Base-by-base conservation (phyloP, 768 basidiomycete genomes). In the Hericium coralloides region DNA sequence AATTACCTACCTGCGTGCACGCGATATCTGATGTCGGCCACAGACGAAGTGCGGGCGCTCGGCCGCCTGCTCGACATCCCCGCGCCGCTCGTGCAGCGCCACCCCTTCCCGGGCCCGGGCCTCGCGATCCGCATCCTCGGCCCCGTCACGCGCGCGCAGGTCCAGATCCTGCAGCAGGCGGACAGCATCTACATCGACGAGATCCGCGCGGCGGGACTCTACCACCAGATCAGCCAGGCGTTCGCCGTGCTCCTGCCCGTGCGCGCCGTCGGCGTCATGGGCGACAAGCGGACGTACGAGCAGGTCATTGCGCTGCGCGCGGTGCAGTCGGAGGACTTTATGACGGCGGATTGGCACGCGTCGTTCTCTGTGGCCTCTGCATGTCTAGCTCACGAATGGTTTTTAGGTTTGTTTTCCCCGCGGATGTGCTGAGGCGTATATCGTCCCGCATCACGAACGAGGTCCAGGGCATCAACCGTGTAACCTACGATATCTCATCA, bases 71-170 rank as follows among this genome's bases (percentile, higher is more conserved):
- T 99, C 52, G 80, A 82, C 52, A 99, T 99, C 66, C 95, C 97
- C 18, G 84, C 85, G 1, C 91, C 88, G 59, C 82, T 99, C 51
- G 95, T 98, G 26, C 89, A 93, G 60, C 87, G 97, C 2, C 97
- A 99, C 73, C 97, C 97, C 9, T 98, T 99, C 84, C 97, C 97
- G 15, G 97, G 95, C 0, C 97, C 97, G 4, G 97, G 95, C 49
- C 87, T 98, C 54, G 95, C 95, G 18, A 99, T 98, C 69, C 92
- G 97, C 41, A 98, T 99, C 63, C 82, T 99, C 17, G 97, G 97
- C 2, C 91, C 92, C 41, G 92, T 99, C 60, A 98, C 87, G 36
- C 85, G 89, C 49, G 89, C 89, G 39, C 97, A 99, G 72, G 95
- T 99, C 58, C 79, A 81, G 62, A 89, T 95, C 59, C 77, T 92